Evolutionary conservation across 2,329 filamentous ascomycete species (phyloP), one percentile per base, ranked within the genome.

Genomic region (Fusarium miscanthi): DNA sequence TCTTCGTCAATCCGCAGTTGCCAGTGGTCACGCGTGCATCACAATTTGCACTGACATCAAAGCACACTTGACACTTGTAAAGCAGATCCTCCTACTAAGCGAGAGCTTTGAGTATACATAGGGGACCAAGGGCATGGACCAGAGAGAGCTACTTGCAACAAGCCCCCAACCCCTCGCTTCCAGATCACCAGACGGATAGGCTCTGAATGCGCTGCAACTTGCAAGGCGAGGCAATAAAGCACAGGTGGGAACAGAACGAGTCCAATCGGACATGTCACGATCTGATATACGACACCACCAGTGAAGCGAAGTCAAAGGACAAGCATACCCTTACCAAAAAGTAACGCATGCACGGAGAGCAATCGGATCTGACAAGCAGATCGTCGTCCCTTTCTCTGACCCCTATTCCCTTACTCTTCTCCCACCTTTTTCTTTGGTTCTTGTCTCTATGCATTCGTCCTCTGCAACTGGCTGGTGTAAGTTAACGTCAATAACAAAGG

Each of bases 21-120:
- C 16, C 38, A 43, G 27, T 63, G 51, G 63, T 76, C 72, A 76
- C 67, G 70, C 72, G 73, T 59, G 64, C 61, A 61, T 75, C 64
- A 53, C 67, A 76, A 72, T 70, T 76, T 76, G 66, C 66, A 72
- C 66, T 75, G 74, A 62, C 59, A 66, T 73, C 63, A 62, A 59
- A 63, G 64, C 41, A 49, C 41, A 37, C 40, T 49, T 59, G 49
- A 59, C 56, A 54, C 58, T 67, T 49, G 30, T 23, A 42, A 38
- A 59, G 31, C 40, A 51, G 27, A 64, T 38, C 35, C 52, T 51
- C 48, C 35, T 62, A n/a, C 38, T 65, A 59, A 57, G 66, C 61
- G 45, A 59, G 54, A 52, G 56, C 33, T 54, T 42, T 49, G 57
- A 40, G 23, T 25, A 25, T 25, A 42, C 33, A 54, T 54, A 65